phyloP scores from a whole-genome alignment of 2,329 filamentous ascomycete genomes.

The Simplicillium sp. region DNA sequence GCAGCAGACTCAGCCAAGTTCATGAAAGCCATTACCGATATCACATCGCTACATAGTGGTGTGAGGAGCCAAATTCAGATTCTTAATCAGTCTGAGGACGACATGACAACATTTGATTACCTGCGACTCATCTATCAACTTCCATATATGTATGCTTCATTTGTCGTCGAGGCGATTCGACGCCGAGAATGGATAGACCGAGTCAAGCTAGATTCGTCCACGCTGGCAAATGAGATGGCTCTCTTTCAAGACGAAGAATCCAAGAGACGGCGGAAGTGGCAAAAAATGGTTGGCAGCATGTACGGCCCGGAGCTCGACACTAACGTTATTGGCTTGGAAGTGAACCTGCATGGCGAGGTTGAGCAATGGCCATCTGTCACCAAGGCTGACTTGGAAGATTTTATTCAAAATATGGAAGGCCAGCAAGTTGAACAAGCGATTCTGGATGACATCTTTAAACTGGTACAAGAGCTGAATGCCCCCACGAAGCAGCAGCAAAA shows the following conservation, averaged over 20 bases:
- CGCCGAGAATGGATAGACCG: slow-evolving; percentile 89
- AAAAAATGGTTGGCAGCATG: slow-evolving; percentile 71
- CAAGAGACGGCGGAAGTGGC: slow-evolving; percentile 81
- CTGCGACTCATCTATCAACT: slow-evolving; percentile 73
- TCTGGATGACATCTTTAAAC: slow-evolving; percentile 62
- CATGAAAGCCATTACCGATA: slow-evolving; percentile 73
- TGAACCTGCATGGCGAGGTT: slow-evolving; percentile 73
- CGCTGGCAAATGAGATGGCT: slow-evolving; percentile 86
- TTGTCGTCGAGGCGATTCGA: slow-evolving; percentile 75
- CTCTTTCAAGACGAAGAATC: slow-evolving; percentile 88
- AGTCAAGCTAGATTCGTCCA: slow-evolving; percentile 77
- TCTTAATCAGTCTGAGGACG: slow-evolving; percentile 65
- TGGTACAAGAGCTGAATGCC: slow-evolving; percentile 68
- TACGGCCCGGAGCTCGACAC: slow-evolving; percentile 60
- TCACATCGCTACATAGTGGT: slow-evolving; percentile 66
- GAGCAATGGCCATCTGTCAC: slow-evolving; percentile 70
- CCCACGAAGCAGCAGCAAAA: slow-evolving; percentile 82
- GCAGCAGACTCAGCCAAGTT: slow-evolving; percentile 58
- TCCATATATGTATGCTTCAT: slow-evolving; percentile 82
- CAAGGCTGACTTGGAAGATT: slow-evolving; percentile 67
- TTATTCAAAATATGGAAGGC: slow-evolving; percentile 56
- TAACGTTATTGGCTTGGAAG: slow-evolving; percentile 67
- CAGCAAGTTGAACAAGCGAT: slow-evolving; percentile 57
- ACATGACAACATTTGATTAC: slow-evolving; percentile 70
- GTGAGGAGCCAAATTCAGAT: slow-evolving; percentile 64